Base-by-base conservation (phyloP, 2,329 filamentous ascomycete genomes). In the Gaeumannomyces sp. region DNA sequence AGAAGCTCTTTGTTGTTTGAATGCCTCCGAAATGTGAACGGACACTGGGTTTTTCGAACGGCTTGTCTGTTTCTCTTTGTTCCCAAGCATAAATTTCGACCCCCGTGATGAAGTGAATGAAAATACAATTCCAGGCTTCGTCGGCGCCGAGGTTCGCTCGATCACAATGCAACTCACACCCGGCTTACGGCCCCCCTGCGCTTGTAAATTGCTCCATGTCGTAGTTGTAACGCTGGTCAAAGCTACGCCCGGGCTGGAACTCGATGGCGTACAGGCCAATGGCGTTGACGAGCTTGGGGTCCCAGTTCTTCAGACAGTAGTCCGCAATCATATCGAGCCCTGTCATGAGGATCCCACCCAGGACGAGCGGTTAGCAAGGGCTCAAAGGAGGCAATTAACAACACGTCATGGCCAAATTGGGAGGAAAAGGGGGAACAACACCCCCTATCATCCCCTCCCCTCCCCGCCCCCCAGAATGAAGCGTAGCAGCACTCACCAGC, bases 401-500 rank as follows among this genome's bases (percentile, higher is more conserved):
- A 8, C 19, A n/a, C 19, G 5, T n/a, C 45, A 13, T 50, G n/a
- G n/a, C 35, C 35, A n/a, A 10, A 7, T 2, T 13, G 4, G 16
- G 38, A 50, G 14, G 19, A 22, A 16, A n/a, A n/a, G n/a, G n/a
- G n/a, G n/a, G n/a, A n/a, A n/a, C n/a, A n/a, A n/a, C n/a, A n/a
- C n/a, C n/a, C n/a, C n/a, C n/a, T n/a, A n/a, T n/a, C n/a, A n/a
- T n/a, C n/a, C n/a, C n/a, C n/a, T n/a, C n/a, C n/a, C n/a, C n/a
- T n/a, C n/a, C n/a, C n/a, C 16, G 14, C 16, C 38, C 38, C 38
- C 38, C 38, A 16, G 4, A 16, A 22, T 11, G 6, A 22, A 1
- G n/a, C n/a, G n/a, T n/a, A 19, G 45, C 22, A 45, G 38, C 22
- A 69, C 69, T 67, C 59, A 76, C 76, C 76, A 22, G 61, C 45